A percentile compares a stretch with the other conserved stretches of the same genome.
Conservation (phyloP, 805 yeast species). For the Zygosaccharomyces kombuchaensis region DNA sequence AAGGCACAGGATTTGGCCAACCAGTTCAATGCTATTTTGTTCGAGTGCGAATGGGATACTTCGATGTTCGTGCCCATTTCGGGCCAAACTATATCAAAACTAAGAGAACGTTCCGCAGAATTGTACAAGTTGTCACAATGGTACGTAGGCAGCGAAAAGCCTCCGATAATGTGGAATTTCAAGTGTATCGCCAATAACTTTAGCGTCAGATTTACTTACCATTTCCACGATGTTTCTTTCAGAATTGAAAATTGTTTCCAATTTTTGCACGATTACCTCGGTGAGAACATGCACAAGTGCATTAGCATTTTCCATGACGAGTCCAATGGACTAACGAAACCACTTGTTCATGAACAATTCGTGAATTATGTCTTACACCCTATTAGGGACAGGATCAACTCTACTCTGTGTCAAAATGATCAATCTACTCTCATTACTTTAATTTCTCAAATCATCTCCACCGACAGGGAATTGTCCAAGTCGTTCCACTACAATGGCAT, state of each 20-base stretch:
- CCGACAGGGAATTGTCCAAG: slow-evolving; percentile 36
- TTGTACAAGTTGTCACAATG: slow-evolving; percentile 21
- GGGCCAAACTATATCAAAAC: slow-evolving; percentile 9
- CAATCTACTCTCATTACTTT: slow-evolving; percentile 37
- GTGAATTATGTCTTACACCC: slow-evolving; percentile 39
- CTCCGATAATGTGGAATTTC: slow-evolving; percentile 41
- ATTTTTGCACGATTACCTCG: slow-evolving; percentile 45
- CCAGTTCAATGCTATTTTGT: slow-evolving; percentile 16
- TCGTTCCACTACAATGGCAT: slow-evolving; percentile 42
- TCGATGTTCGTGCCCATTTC: slow-evolving; percentile 16
- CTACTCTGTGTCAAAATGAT: slow-evolving; percentile 36
- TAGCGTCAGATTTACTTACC: slow-evolving; percentile 48
- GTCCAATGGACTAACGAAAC: slow-evolving; percentile 23
- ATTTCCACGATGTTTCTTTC: slow-evolving; percentile 43
- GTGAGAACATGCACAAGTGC: slow-evolving; percentile 39
- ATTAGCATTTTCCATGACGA: slow-evolving; percentile 40
- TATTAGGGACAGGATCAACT: slow-evolving; percentile 40
- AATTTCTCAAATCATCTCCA: slow-evolving; percentile 39
- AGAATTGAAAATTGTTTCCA: slow-evolving; percentile 48
- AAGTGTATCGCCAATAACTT: slow-evolving; percentile 44
- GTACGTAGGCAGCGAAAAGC: slow-evolving; percentile 1
- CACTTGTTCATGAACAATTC: slow-evolving; percentile 39
- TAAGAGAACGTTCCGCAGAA: slow-evolving; percentile 20
- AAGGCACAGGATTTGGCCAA: slow-evolving; percentile 13
- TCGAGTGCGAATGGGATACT: slow-evolving; percentile 34